Base-by-base conservation (phyloP, 2,329 filamentous ascomycete genomes). In the Trichophyton mentagrophytes region DNA sequence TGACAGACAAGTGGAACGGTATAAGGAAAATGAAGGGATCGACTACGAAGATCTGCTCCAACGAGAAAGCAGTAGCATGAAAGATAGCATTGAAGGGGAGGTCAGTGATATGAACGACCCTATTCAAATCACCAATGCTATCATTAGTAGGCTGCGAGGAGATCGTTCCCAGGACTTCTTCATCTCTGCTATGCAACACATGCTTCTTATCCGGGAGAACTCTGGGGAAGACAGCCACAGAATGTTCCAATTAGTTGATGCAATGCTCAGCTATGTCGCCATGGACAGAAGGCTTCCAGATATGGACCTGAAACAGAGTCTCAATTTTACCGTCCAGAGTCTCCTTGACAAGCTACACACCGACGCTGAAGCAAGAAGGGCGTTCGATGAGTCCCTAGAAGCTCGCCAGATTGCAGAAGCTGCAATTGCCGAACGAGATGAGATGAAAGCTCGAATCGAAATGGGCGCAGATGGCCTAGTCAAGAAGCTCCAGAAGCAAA, bases 21-120 rank as follows among this genome's bases (percentile, higher is more conserved):
- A 93, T 78, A 85, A 89, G 62, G 86, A 87, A 64, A 96, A 97
- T 71, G 92, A 97, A 75, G 90, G 90, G 60, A 95, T 97, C 72
- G 93, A 99, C 77, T 97, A 97, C 72, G 93, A 99, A 77, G 93
- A 97, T 72, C 87, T 96, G 74, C 83, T 97, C 55, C 92, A 97
- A 74, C 83, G 86, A 64, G 93, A 97, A 75, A 89, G 87, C 68
- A 92, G 85, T 71, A 95, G 89, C 72, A 88, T 95, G 74, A 89
- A 93, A 71, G 92, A 96, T 71, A 89, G 84, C 67, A 79, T 91
- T 62, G 89, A 95, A 67, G 88, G 85, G 33, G 91, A 96, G 62
- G 82, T 88, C 68, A 95, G 89, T 76, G 93, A 99, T 72, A 83
- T 99, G 70, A 95, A 85, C 68, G 92, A 99, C 72, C 93, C 93